Conservation (phyloP, 768 basidiomycete genomes). For the Hericium erinaceus region DNA sequence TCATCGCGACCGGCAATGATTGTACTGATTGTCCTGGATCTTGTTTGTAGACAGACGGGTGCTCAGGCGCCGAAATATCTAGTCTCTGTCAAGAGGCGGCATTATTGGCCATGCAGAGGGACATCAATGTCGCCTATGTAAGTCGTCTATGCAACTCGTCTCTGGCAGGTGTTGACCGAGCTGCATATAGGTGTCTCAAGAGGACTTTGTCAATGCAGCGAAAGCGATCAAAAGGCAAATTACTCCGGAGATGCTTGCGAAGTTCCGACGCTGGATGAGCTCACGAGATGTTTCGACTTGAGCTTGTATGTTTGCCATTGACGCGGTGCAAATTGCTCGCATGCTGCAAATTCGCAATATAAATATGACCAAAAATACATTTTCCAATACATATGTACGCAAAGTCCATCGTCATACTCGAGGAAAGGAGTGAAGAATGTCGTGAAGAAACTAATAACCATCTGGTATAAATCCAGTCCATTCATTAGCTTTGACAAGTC, state of each 20-base stretch:
- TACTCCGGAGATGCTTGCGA: slow-evolving; percentile 66
- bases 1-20: not conserved
- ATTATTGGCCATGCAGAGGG: slow-evolving; percentile 78
- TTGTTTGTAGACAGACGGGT: slow-evolving; percentile 71
- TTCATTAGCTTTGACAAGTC: not conserved
- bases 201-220: slow-evolving; percentile 70
- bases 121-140: slow-evolving; percentile 72
- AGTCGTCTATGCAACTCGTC: slow-evolving; percentile 19
- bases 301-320: not conserved
- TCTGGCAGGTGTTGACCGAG: not conserved
- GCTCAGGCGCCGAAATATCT: slow-evolving; percentile 91
- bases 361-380: no score
- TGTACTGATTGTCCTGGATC: not conserved
- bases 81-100: slow-evolving; percentile 96
- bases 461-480: not conserved
- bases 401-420: not conserved
- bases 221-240: slow-evolving; percentile 68
- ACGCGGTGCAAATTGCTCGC: no score
- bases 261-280: slow-evolving; percentile 64
- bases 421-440: not conserved
- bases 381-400: not conserved
- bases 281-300: not conserved
- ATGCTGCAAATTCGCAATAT: no score
- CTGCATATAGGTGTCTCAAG: slow-evolving; percentile 53
- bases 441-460: not conserved